Percentiles rank a stretch among this genome's conserved stretches.
Evolutionary conservation across 2,329 filamentous ascomycete species (phyloP).

Genomic region (Elsinoe perseae): DNA sequence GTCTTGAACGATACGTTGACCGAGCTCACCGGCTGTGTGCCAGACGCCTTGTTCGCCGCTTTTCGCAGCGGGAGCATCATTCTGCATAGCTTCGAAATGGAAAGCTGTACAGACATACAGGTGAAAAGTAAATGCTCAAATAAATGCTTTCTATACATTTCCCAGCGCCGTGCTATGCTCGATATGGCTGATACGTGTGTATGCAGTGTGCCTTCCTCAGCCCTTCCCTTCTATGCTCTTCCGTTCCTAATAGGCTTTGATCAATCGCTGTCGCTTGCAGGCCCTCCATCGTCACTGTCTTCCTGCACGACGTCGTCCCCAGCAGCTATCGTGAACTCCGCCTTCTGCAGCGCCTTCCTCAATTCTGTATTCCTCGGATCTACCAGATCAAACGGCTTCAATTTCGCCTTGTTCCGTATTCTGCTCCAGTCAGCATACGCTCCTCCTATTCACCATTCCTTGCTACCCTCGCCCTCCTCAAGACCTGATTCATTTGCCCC

Average conservation of each 20-base stretch:
- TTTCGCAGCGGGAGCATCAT: no score
- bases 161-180: constrained; percentile 13
- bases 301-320: constrained; percentile 44
- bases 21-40: no score
- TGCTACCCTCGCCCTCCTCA: not conserved
- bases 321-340: constrained; percentile 55
- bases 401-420: constrained; percentile 63
- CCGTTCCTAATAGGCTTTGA: not conserved
- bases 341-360: constrained; percentile 57
- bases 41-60: no score
- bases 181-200: constrained; percentile 4
- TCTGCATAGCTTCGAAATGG: not conserved
- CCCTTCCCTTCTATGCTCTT: not conserved
- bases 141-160: not conserved
- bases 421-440: constrained; percentile 24
- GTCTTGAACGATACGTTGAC: no score
- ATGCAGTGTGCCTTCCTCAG: not conserved
- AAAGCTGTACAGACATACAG: not conserved
- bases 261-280: constrained; percentile 43
- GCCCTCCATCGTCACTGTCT: constrained; percentile 38
- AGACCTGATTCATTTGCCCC: not conserved
- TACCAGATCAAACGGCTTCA: constrained; percentile 63
- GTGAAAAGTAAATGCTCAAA: not conserved
- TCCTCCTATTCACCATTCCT: constrained; percentile 1
- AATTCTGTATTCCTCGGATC: constrained; percentile 62